Evolutionary conservation across 2,329 filamentous ascomycete species (phyloP), one percentile per base, ranked within the genome.

Genomic region (Fusarium buxicola): DNA sequence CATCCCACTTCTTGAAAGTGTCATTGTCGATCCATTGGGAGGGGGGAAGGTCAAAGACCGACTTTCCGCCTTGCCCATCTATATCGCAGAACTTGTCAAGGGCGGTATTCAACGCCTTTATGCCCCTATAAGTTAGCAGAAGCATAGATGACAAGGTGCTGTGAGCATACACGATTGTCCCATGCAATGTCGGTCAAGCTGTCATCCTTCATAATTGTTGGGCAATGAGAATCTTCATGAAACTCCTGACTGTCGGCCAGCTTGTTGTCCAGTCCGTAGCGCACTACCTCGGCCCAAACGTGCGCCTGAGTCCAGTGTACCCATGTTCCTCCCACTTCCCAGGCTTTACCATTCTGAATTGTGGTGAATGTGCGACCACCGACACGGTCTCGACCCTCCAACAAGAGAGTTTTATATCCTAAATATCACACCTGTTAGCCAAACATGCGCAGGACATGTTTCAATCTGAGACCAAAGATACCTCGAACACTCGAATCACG

Each of bases 271-370:
- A 21, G 4, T 6, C 21, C 21, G 6, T 21, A 21, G 21, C 21
- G 21, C 21, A 21, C 21, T 21, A 21, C 21, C 21, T 39, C 32
- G 21, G 7, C 16, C 21, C 16, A 46, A 24, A 39, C 31, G 13
- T 30, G 31, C 13, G 40, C 40, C 15, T 53, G 34, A 5, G 11
- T 7, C 32, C 49, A 53, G 31, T 53, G 40, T 11, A 53, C 24
- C 49, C 49, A 53, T 15, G 49, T 46, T 5, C 50, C 50, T 15
- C 41, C 50, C 41, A 53, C 38, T 25, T 53, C 50, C 15, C 39
- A 53, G 7, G 8, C 9, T 12, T 53, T 25, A 13, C 51, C 51
- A 36, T 54, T 28, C 6, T 47, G 31, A 12, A 41, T 34, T 3
- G 51, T 16, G 8, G 51, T 21, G n/a, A 11, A 54, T 15, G 43